Evolutionary conservation across 2,329 filamentous ascomycete genomes (phyloP), one percentile per base, ranked within the genome.

Genomic region (Sclerotinia sclerotiorum): DNA sequence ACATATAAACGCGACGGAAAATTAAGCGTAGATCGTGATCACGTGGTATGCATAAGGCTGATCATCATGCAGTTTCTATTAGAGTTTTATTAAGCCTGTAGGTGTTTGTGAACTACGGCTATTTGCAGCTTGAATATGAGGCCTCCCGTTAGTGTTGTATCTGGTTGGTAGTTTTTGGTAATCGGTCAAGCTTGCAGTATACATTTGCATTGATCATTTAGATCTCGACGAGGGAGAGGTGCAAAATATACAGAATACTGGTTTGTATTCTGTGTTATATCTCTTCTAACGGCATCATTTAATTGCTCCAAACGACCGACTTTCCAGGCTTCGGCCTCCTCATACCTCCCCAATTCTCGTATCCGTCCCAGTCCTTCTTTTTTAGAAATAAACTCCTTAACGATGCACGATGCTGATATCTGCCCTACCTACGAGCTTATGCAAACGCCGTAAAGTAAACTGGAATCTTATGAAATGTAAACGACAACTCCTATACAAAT

Each of bases 1-100:
- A 61, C 56, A 67, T 39, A 57, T 55, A 62, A 67, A 67, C 65
- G 35, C 65, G 65, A 67, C 56, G 17, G 35, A 39, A 24, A 35
- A 21, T 54, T 67, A 62, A 67, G 65, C 48, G 56, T 58, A 19
- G n/a, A 24, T 63, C n/a, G 17, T 4, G 2, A 6, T 67, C 65
- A 67, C 65, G 65, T 67, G 65, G n/a, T 0, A 27, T 11, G 8
- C 11, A 27, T n/a, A 63, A 63, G 65, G 65, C 65, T 67, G 57
- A 46, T 21, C 13, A n/a, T n/a, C 19, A 11, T 60, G 42, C 57
- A 32, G 57, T 32, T 35, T 57, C 32, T 57, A 32, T 32, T 57
- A 60, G 42, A 21, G 57, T 60, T 48, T 48, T 6, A 48, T 60
- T 13, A 60, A 60, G 57, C n/a, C 42, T 60, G 57, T 21, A 32